These are phyloP conservation scores for Talaromyces amestolkiae DNA, from an alignment of 2,329 filamentous ascomycete genomes.

Conservation along the genomic window DNA sequence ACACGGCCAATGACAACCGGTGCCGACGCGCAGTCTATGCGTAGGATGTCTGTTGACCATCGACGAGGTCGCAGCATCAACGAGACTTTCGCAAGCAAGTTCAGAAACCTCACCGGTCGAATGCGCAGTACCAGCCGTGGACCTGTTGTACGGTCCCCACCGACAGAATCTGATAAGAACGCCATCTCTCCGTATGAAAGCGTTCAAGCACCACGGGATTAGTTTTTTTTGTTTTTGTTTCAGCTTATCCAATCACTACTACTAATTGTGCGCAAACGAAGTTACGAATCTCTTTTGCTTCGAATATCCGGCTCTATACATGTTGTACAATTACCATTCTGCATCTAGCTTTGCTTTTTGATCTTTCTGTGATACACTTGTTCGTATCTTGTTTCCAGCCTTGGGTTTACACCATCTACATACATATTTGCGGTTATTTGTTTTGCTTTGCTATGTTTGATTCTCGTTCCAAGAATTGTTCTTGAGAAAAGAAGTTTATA, in stretches of 20 bases:
- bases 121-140: slow-evolving; percentile 59
- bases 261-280: slow-evolving; percentile 14
- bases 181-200: slow-evolving; percentile 32
- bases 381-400: slow-evolving; percentile 6
- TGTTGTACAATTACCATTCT: slow-evolving; percentile 10
- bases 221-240: neutral
- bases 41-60: slow-evolving; percentile 46
- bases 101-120: slow-evolving; percentile 56
- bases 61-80: slow-evolving; percentile 57
- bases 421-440: neutral
- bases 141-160: slow-evolving; percentile 48
- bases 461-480: neutral
- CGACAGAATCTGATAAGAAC: slow-evolving; percentile 27
- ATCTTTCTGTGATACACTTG: slow-evolving; percentile 5
- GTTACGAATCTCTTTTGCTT: slow-evolving; percentile 18
- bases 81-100: slow-evolving; percentile 55
- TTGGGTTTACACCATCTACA: neutral
- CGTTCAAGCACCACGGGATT: slow-evolving; percentile 24
- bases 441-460: neutral
- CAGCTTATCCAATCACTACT: neutral
- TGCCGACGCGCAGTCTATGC: slow-evolving; percentile 33
- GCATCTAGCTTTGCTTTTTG: slow-evolving; percentile 4
- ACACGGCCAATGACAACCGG: slow-evolving; percentile 39
- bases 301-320: slow-evolving; percentile 12
- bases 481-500: slow-evolving; percentile 13